These are phyloP conservation scores for Dryas octopetala DNA, from an alignment of 306 rosid genomes.

Conservation along the genomic window DNA sequence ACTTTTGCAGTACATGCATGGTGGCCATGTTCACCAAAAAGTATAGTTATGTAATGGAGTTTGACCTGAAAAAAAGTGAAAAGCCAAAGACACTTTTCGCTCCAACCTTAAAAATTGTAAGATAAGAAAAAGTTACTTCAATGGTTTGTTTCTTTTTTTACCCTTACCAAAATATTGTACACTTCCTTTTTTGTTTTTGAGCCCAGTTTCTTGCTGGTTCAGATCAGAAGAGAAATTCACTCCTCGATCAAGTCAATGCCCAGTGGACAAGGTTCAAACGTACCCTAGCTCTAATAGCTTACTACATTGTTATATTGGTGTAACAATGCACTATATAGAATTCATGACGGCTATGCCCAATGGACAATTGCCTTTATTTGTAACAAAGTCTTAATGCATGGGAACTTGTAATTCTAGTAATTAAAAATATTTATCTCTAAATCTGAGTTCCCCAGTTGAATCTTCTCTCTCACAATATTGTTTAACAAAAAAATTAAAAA, in stretches of 20 bases:
- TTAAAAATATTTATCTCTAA: too few species aligned
- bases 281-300: background rate
- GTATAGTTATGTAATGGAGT: background rate
- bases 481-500: too few species aligned
- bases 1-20: constrained; percentile 5
- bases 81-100: constrained; percentile 10
- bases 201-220: background rate
- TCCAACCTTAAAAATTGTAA: constrained; percentile 10
- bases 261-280: background rate
- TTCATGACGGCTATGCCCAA: too few species aligned
- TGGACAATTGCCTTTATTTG: too few species aligned
- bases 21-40: constrained; percentile 9
- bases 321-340: background rate
- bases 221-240: background rate
- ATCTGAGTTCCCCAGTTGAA: too few species aligned
- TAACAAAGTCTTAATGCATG: too few species aligned
- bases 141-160: background rate
- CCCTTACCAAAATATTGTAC: background rate
- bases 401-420: too few species aligned
- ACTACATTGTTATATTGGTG: background rate
- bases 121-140: background rate
- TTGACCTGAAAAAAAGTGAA: constrained; percentile 3
- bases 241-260: background rate
- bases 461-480: too few species aligned
- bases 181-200: constrained; percentile 5